Conservation (phyloP, 768 basidiomycete species). For the Agaricus sinodeliciosus region DNA sequence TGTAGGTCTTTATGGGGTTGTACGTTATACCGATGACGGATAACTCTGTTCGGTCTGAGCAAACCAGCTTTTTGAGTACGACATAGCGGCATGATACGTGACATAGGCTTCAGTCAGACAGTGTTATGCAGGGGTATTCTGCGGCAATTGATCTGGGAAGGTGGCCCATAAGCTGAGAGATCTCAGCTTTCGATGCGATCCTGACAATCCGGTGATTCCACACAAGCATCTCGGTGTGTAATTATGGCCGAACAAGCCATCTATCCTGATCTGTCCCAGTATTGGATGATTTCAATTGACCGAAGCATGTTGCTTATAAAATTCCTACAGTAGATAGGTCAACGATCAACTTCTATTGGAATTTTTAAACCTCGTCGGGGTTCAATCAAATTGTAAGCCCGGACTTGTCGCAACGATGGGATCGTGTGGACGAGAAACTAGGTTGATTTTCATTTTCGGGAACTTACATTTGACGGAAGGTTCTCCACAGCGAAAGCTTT, state of each 20-base stretch:
- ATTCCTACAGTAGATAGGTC: not conserved
- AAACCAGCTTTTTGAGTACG: too few species aligned
- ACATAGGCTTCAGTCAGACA: too few species aligned
- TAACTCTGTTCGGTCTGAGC: too few species aligned
- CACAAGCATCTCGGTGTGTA: not conserved
- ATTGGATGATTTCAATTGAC: not conserved
- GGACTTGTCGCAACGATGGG: not conserved
- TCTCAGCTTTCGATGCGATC: constrained; percentile 1
- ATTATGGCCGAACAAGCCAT: not conserved
- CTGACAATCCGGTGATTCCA: not conserved
- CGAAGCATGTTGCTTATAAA: not conserved
- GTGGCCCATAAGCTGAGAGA: constrained; percentile 3
- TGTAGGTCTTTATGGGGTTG: too few species aligned
- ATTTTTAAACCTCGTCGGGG: not conserved
- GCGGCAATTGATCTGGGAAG: too few species aligned
- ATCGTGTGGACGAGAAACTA: not conserved
- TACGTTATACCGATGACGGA: too few species aligned
- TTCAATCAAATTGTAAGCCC: not conserved
- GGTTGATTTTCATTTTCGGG: not conserved
- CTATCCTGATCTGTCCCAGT: not conserved
- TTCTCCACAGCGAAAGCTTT: not conserved
- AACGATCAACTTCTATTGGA: not conserved
- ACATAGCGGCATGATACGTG: too few species aligned
- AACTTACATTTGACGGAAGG: constrained; percentile 1
- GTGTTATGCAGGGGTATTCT: too few species aligned